Evolutionary conservation across 2,329 filamentous ascomycete genomes (phyloP), one percentile per base, ranked within the genome.

Genomic region (Ascochyta rabiei): DNA sequence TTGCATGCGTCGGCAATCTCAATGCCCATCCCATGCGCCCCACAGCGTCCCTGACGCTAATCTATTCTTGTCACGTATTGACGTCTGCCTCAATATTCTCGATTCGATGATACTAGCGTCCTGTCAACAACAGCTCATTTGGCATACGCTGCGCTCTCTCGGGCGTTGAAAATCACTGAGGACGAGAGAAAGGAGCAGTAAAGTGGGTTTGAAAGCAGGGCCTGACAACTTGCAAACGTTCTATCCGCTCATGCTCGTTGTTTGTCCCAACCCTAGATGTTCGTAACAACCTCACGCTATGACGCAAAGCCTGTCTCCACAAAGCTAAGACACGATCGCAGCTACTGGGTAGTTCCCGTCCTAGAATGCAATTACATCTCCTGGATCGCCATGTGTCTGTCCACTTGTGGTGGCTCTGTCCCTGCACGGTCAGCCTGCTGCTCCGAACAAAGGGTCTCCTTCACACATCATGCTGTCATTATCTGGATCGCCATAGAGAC

Each of bases 1-100:
- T 62, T 48, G 57, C 60, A 38, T 52, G 21, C n/a, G 28, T 62
- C 59, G 57, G 47, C 53, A 66, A 67, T 64, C 60, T 64, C 30
- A 28, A 40, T 31, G 13, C 45, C 43, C 37, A 59, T 57, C 30
- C 6, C 16, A n/a, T 15, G 23, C 8, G 47, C 23, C 35, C 53
- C 53, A 59, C 51, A 62, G 40, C 59, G 55, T 61, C 39, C 65
- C 66, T 67, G 64, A 53, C 55, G 59, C 66, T 70, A 70, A 40
- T 18, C 54, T 41, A 28, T 18, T 33, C 48, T 26, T 28, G 19
- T 37, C 28, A 26, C 15, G 45, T 65, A 23, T 66, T 67, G 64
- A 66, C 62, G 63, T 66, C 60, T 40, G 40, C 48, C 53, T 33
- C 43, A 12, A 61, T 38, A 45, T 21, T 35, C 41, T 26, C 37